Base-by-base conservation (phyloP, 163 green algal species). In the Volvox carteri region DNA sequence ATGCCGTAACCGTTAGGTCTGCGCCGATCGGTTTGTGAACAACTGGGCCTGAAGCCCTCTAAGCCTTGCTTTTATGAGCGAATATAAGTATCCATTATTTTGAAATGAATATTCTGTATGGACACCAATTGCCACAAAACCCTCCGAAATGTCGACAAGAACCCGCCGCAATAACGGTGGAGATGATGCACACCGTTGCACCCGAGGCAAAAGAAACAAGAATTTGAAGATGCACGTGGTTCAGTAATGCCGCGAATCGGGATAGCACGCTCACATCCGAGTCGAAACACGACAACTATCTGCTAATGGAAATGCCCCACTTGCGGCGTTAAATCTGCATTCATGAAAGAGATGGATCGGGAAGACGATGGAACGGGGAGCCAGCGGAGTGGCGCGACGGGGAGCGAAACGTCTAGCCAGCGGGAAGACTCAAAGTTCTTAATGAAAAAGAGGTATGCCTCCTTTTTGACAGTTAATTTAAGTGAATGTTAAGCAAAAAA, bases 311-410 rank as follows among this genome's bases (percentile, higher is more conserved):
- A 12, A 30, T 65, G 54, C 54, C 19, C 54, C 7, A 23, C 8
- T 23, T 12, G 6, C 28, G 28, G 54, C 25, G 3, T 30, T 4
- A 19, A 65, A 65, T 65, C 25, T 19, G 28, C 60, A 11, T 39
- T 72, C 14, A 30, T 23, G 14, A 72, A 25, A 28, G 12, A 28
- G 33, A 78, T 78, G 73, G 42, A 80, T 80, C 21, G 73, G 25
- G 73, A 84, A 6, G 75, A 84, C 30, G 75, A 84, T 50, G 48
- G 75, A 30, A 68, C 72, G 28, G 72, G 75, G 5, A 84, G 75
- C 75, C 75, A 72, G 75, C 75, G 75, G 6, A 84, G 75, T 41
- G 73, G 73, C 9, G 25, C 46, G 23, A 65, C 44, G 25, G 44
- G 73, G 12, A 81, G 73, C 30, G 75, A 84, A 52, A 70, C 48